Evolutionary conservation across 2,329 filamentous ascomycete genomes (phyloP), one percentile per base, ranked within the genome.

Genomic region (Westerdykella sp.): DNA sequence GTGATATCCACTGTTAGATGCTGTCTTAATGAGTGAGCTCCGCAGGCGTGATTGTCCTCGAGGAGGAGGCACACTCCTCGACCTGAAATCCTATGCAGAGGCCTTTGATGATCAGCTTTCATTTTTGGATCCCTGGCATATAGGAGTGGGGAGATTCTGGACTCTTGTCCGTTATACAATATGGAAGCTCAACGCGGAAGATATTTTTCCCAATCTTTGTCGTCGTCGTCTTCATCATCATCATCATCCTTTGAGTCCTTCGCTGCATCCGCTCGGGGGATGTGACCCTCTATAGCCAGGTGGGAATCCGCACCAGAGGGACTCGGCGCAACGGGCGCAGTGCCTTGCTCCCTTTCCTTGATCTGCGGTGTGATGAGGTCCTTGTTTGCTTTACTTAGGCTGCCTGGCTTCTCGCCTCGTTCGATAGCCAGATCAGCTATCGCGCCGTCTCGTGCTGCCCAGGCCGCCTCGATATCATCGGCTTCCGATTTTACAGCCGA

Each of bases 391-490:
- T 60, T 65, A 52, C 42, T 56, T 36, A 59, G 44, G 11, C 53
- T 47, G 10, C 59, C 56, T 3, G 56, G 56, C 51, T 58, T 63
- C 49, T 74, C 72, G 40, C 71, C 71, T 25, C 72, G 63, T 51
- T 74, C 72, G 5, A 66, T 45, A 0, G 70, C 70, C 5, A 74
- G 57, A 37, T 71, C 65, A 22, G 48, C 63, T 47, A 61, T 61
- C 34, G 51, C 65, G 43, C 60, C 57, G 7, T 66, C 57, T 36
- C 53, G 57, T 4, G 60, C 59, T 9, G 60, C 59, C 62, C 62
- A 65, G 6, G 60, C 61, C 18, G 56, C 57, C 12, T 51, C 53
- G 28, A 62, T 43, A 16, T 64, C 63, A 12, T 63, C 58, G 15
- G 65, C 62, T 15, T 66, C 65, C 31, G 30, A 46, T 45, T 44